Evolutionary conservation across 2,329 filamentous ascomycete genomes (phyloP).

Genomic region (Monosporascus cannonballus): DNA sequence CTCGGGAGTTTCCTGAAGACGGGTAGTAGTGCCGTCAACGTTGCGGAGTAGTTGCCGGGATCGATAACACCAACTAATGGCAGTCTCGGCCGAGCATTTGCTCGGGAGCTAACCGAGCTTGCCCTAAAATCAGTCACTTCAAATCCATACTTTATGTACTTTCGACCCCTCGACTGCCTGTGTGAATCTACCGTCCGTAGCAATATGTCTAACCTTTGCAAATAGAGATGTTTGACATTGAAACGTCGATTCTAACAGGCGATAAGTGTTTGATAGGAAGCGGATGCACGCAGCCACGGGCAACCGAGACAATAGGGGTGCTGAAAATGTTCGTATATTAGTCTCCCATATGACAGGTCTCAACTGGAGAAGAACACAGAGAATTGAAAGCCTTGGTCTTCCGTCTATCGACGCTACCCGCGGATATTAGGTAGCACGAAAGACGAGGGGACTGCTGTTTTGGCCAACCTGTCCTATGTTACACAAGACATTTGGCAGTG

Average conservation of each 20-base stretch:
- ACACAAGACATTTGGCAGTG: not conserved
- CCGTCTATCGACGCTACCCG: not conserved
- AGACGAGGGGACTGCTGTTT: not conserved
- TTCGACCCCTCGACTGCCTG: not conserved
- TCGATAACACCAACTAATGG: not conserved
- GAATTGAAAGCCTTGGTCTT: not conserved
- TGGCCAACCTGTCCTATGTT: not conserved
- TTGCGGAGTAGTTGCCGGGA: too few relatives aligned
- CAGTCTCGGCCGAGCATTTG: not conserved
- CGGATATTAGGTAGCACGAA: not conserved
- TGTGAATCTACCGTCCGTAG: not conserved
- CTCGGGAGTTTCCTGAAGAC: too few relatives aligned
- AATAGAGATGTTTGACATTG: not conserved
- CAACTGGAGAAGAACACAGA: not conserved
- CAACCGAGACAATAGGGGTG: not conserved
- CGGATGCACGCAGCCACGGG: not conserved
- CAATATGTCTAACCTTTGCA: not conserved
- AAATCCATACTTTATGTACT: not conserved
- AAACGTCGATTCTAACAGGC: not conserved
- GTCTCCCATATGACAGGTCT: not conserved
- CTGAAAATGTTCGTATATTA: not conserved
- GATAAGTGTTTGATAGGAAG: not conserved
- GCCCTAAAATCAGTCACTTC: not conserved
- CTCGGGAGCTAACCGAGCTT: not conserved
- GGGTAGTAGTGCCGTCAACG: too few relatives aligned